Evolutionary conservation across 805 yeast genomes (phyloP), one percentile per base, ranked within the genome.

Genomic region (Henningerozyma blattae): DNA sequence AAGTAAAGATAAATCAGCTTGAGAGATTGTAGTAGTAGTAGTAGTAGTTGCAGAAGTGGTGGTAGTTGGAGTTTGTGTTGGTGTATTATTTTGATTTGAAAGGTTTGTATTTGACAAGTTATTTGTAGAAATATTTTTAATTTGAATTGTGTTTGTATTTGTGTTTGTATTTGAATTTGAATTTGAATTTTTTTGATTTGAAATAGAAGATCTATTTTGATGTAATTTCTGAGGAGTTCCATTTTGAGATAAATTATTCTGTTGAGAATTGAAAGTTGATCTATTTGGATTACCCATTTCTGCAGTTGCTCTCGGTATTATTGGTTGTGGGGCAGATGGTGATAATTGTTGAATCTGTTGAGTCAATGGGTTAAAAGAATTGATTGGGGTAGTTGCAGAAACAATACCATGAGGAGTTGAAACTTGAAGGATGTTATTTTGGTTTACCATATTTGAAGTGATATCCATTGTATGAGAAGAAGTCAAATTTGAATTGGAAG

Each of bases 1-100:
- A 31, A 82, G 59, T 30, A 81, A 61, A 0, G 86, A 77, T 41
- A 81, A 63, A 51, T 81, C 91, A 61, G 70, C 64, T 36, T 64
- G 67, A 5, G 67, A 59, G 16, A 55, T 50, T 15, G 45, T 35
- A 32, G 44, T 25, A 40, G 40, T 25, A 31, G 40, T 37, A 33
- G 37, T 34, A 22, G 37, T 36, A 39, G 36, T 48, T 30, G n/a
- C 25, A 14, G 49, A 45, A 15, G 53, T 40, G 13, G 54, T 36
- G n/a, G 57, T 44, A n/a, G 54, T 48, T n/a, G 56, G 46, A 15
- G 47, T 35, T 26, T 45, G 49, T 27, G 50, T 40, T 26, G 50
- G 48, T 18, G 42, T 31, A 25, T 38, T 22, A 3, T 15, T 22
- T 38, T 20, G 49, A 26, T 27, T 40, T 42, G 43, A 27, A 28